Evolutionary conservation across 257 asterid species (phyloP).

Genomic region (Dorcoceras hygrometricum): DNA sequence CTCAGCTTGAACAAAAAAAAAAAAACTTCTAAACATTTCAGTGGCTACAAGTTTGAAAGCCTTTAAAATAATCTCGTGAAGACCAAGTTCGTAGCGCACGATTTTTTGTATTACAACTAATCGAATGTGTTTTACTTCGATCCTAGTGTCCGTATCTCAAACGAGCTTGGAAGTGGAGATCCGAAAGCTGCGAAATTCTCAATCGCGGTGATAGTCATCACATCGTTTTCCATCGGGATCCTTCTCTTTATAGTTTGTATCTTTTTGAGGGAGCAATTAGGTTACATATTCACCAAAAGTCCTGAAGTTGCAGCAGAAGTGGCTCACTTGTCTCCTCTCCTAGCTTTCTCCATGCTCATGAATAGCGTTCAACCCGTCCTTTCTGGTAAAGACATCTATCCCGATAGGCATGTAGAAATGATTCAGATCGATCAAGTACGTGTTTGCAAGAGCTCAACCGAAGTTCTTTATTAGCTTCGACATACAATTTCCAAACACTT

Average conservation of each 20-base stretch:
- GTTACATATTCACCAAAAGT: conserved; percentile 54
- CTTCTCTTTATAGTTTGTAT: conserved; percentile 44
- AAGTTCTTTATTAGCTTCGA: no score
- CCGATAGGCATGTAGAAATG: no score
- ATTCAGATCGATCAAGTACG: no score
- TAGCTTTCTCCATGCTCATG: conserved; percentile 62
- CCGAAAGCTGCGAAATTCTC: conserved; percentile 59
- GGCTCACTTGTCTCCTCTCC: conserved; percentile 48
- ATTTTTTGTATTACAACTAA: not conserved
- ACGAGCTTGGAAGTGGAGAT: conserved; percentile 77
- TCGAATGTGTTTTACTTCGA: not conserved
- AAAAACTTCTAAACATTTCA: no score
- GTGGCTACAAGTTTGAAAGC: no score
- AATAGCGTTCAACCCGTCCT: conserved; percentile 70
- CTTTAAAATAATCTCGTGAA: no score
- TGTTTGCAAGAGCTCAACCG: no score
- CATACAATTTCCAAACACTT: no score
- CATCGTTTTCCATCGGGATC: conserved; percentile 45
- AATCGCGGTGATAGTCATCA: conserved; percentile 38
- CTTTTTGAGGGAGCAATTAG: conserved; percentile 47
- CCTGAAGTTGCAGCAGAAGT: conserved; percentile 44
- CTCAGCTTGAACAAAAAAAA: no score
- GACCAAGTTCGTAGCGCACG: no score
- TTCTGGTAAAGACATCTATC: conserved; percentile 37
- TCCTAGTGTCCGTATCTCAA: conserved; percentile 61